Base-by-base conservation (phyloP, 1,139 yeast species). In the Yamadazyma aaseri region DNA sequence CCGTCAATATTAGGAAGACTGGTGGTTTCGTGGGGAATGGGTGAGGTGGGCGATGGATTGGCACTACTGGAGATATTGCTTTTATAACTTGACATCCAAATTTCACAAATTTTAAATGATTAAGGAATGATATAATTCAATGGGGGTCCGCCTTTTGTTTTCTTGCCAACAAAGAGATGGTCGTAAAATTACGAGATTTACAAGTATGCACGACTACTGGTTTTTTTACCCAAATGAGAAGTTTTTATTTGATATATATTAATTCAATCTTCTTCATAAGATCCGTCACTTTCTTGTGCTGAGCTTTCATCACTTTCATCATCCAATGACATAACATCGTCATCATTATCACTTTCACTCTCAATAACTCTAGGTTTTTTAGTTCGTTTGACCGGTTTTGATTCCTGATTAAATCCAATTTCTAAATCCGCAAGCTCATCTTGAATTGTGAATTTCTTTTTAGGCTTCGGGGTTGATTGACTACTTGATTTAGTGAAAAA, bases 351-450 rank as follows among this genome's bases (percentile, higher is more conserved):
- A 16, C 31, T 31, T 21, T 26, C 33, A 12, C 33, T 38, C 20
- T 31, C 24, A 31, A 37, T 29, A 25, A 29, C 22, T 4, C 29
- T 32, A 8, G 28, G 8, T 20, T 20, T 17, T 21, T 23, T 23
- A 5, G 16, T 6, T 17, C 28, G 22, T 23, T 30, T 30, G 16
- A 13, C 15, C 10, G 13, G n/a, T 22, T 9, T 22, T 22, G n/a
- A 6, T 6, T 6, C 12, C 10, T 6, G n/a, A 7, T 9, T 22
- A 7, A 6, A 6, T 6, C 6, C 12, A 12, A 14, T n/a, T 12
- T 21, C 35, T 15, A 38, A 28, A 17, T 41, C 40, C 17, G 28
- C 43, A 16, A 38, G 28, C 28, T 36, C 44, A 10, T 38, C 39
- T 17, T 26, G 30, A 6, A 37, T 33, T 8, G 32, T 31, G 15